Evolutionary conservation across 495 filamentous ascomycete species (phyloP), one percentile per base, ranked within the genome.

Genomic region (Neurospora pannonica): DNA sequence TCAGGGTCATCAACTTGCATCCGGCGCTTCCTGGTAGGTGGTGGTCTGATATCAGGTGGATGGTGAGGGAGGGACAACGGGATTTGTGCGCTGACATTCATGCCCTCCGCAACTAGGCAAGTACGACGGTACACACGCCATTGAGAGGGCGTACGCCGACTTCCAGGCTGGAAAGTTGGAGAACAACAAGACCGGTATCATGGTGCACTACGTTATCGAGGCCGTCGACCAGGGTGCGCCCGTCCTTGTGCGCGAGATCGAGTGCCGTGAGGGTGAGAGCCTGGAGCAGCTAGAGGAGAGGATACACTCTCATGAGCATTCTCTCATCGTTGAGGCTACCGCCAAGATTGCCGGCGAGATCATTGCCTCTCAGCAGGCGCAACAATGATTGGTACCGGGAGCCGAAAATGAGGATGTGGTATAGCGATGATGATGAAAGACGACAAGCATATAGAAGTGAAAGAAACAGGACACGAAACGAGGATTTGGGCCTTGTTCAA

Each of bases 121-220:
- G 75, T 95, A 95, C 78, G 91, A 96, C 81, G 94, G 94, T 8
- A 89, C 91, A 62, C 85, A 88, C 74, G 94, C 93, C 3, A 97
- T 98, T 75, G 87, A 90, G 73, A 86, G 94, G 21, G 94, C 94
- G 28, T 92, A 91, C 81, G 86, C 88, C 40, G 93, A 93, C 71
- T 97, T 90, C 81, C 77, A 90, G 79, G 87, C 87, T 31, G 92
- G 92, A 9, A 89, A 88, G 80, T 88, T 95, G 43, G 87, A 92
- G 77, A 80, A 86, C 75, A 83, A 82, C 70, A 89, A 87, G 80
- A 97, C 94, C 2, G 94, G 94, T 1, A 90, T 96, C n/a, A 97
- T 98, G 94, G 90, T 97, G 4, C 94, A 97, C 82, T 90, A 93
- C 79, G 93, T 97, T 67, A 92, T 97, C 76, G 88, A 86, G 46